Base-by-base conservation (phyloP, 2,329 filamentous ascomycete species). In the Microcyclosporella mali region DNA sequence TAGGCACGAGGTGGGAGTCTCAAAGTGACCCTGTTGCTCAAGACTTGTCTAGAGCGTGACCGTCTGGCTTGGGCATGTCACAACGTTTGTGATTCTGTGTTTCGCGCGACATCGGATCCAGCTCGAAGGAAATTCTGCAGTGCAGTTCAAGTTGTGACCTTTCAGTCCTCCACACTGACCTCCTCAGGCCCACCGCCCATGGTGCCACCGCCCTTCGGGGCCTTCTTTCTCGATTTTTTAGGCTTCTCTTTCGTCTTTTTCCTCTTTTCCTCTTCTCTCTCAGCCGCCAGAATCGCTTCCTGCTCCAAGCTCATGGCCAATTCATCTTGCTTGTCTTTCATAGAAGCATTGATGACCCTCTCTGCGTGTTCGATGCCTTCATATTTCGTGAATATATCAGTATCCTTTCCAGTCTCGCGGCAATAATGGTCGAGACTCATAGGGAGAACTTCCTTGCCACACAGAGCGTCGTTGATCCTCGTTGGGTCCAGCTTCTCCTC, bases 401-500 rank as follows among this genome's bases (percentile, higher is more conserved):
- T 57, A 12, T 66, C 62, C 40, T 51, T 56, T 37, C 55, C 69
- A 7, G 60, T 61, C n/a, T 59, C 58, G 16, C 52, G 47, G 1
- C 69, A 63, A 44, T 70, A 73, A 8, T 57, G 52, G 21, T 66
- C 58, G 48, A 71, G 64, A 39, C 66, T 59, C 60, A 64, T 63
- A n/a, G 57, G 55, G 4, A 65, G 62, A 7, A 63, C 59, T 14
- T 64, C 61, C 15, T 59, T 55, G 14, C 65, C 67, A 33, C 65
- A 75, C 43, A 92, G 69, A 4, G 79, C 79, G 28, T 73, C 72
- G 47, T 79, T 79, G 53, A 94, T 73, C 49, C 77, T 74, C 2
- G 69, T 66, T 0, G 84, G 80, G 50, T 82, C 74, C 40, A 78
- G 70, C 27, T 78, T 73, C 66, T 92, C 86, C 65, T 92, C 87